phyloP scores from a whole-genome alignment of 2,329 filamentous ascomycete genomes.

The Microthyrium microscopicum region DNA sequence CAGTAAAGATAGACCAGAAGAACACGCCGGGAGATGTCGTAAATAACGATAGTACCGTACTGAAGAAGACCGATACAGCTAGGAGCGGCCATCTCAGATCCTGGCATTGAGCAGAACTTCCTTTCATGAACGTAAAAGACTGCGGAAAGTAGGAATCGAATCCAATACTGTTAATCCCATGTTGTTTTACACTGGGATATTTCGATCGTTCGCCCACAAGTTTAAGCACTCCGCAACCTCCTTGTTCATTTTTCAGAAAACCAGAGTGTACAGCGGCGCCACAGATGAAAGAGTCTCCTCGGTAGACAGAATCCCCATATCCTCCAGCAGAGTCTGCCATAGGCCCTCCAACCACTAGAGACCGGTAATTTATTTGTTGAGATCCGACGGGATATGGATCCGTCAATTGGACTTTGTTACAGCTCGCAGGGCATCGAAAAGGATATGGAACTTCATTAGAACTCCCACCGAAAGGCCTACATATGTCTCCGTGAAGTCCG shows the following conservation, averaged over 20 bases:
- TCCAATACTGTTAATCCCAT: constrained; percentile 58
- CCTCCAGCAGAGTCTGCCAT: too few relatives aligned
- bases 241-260: constrained; percentile 50
- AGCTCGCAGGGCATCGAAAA: constrained; percentile 41
- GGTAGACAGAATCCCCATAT: constrained; percentile 54
- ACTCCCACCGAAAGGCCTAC: constrained; percentile 65
- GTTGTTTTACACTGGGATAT: constrained; percentile 46
- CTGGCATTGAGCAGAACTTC: constrained; percentile 48
- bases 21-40: constrained; percentile 64
- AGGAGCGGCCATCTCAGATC: constrained; percentile 78
- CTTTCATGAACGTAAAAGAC: constrained; percentile 58
- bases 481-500: constrained; percentile 56
- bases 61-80: constrained; percentile 65
- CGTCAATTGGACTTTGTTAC: constrained; percentile 28
- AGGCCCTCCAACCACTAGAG: constrained; percentile 53
- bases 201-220: constrained; percentile 51
- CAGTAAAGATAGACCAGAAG: constrained; percentile 68
- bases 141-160: constrained; percentile 87
- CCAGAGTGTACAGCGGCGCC: constrained; percentile 72
- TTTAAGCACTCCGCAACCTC: constrained; percentile 68
- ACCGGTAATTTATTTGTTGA: constrained; percentile 45
- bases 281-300: constrained; percentile 80
- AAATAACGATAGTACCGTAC: constrained; percentile 62
- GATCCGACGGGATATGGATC: constrained; percentile 36
- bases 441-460: too few relatives aligned